Percentiles rank a stretch among this genome's conserved stretches.
Conservation (phyloP, 352 stramenopile genomes). For the Globisporangium orthogonon region DNA sequence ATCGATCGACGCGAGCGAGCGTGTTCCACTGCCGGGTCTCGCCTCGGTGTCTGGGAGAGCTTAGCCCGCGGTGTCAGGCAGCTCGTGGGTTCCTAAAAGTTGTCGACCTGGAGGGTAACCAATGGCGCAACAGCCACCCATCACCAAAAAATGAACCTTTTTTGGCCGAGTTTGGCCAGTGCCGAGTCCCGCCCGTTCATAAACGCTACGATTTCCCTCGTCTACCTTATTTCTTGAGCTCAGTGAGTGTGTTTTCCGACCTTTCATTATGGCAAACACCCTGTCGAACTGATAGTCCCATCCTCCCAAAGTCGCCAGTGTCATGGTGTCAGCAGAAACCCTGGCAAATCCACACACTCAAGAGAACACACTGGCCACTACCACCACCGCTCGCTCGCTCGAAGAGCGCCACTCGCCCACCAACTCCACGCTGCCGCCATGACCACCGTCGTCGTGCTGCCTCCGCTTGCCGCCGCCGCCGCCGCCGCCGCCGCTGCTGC, state of each 20-base stretch:
- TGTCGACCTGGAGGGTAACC: too few species aligned
- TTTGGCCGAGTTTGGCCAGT: too few species aligned
- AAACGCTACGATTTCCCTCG: not conserved
- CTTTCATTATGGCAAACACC: not conserved
- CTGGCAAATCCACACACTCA: too few species aligned
- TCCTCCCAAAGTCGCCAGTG: not conserved
- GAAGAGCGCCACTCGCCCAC: not conserved
- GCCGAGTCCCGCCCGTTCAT: not conserved
- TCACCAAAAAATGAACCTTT: too few species aligned
- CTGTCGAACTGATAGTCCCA: not conserved
- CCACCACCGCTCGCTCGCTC: not conserved
- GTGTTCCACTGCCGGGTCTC: too few species aligned
- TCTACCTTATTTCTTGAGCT: too few species aligned
- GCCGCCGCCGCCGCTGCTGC: constrained; percentile 3
- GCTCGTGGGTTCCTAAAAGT: too few species aligned
- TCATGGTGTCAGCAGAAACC: not conserved
- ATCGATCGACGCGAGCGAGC: too few species aligned
- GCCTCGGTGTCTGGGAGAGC: too few species aligned
- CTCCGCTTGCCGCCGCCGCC: constrained; percentile 16
- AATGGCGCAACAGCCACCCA: too few species aligned
- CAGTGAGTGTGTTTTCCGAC: not conserved
- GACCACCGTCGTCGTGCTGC: constrained; percentile 43
- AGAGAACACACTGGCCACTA: too few species aligned
- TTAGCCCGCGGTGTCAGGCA: too few species aligned
- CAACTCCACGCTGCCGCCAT: constrained; percentile 14